Evolutionary conservation across 768 basidiomycete genomes (phyloP), one percentile per base, ranked within the genome.

Genomic region (Panaeolus cyanescens): DNA sequence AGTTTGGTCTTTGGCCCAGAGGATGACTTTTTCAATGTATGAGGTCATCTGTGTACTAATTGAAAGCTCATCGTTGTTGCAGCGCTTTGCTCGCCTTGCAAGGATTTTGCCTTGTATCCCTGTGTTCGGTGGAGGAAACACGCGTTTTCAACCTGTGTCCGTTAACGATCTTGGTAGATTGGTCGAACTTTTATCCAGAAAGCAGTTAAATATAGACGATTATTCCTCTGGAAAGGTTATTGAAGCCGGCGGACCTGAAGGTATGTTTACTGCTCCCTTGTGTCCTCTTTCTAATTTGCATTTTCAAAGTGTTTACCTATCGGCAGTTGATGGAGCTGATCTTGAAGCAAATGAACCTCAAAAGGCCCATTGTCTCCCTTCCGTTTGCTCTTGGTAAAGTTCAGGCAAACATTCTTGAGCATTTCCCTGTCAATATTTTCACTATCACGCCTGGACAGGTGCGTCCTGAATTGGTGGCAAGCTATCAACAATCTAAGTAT

Each of bases 1-100:
- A 90, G 88, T 62, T 74, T 92, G 30, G 81, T 92, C 2, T 92
- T 92, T 71, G 91, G 90, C 2, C 89, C 87, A 0, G 89, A 87
- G 5, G 90, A 92, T 65, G 82, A 85, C 17, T 89, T 92, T 74
- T 92, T 92, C 71, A 85, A 83, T 61, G 90, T 91, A 58, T 57
- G 85, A 62, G 61, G 19, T 4, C 17, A 85, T 58, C 53, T 80
- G 55, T 22, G 62, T 39, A 45, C 45, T 55, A 31, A 31, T 62
- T 37, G 13, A 30, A 50, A 12, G 28, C 54, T 40, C 4, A 60
- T 20, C 45, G 12, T 8, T 56, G 19, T 25, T 32, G 13, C 63
- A 91, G 89, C 79, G 86, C 40, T 90, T 92, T 66, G 85, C 86
- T 31, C 78, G 74, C 28, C 71, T 92, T 30, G 83, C 88, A 0